phyloP scores from a whole-genome alignment of 345 rosid species.

The Hibiscus syriacus region DNA sequence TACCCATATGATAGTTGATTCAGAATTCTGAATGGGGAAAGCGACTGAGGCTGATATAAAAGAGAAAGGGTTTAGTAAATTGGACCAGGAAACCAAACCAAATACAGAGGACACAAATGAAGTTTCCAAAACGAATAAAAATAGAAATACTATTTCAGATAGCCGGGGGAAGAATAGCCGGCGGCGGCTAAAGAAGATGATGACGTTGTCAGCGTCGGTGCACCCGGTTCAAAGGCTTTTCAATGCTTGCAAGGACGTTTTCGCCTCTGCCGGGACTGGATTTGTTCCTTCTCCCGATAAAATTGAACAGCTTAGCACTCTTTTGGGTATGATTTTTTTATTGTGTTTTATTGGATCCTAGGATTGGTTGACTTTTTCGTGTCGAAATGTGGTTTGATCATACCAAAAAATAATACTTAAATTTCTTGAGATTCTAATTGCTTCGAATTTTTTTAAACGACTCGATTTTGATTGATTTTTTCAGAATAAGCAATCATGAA shows the following conservation, averaged over 20 bases:
- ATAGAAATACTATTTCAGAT: conserved; percentile 8
- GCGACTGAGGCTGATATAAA: conserved; percentile 26
- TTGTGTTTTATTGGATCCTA: neutral
- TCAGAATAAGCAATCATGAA: neutral
- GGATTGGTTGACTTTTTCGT: neutral
- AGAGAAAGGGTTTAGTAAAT: conserved; percentile 30
- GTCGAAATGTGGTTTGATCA: neutral
- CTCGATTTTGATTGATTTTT: neutral
- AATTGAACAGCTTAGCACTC: conserved; percentile 44
- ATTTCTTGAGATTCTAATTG: neutral
- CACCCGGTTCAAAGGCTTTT: conserved; percentile 54
- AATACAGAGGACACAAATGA: conserved; percentile 12
- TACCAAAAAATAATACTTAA: neutral
- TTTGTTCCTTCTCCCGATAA: conserved; percentile 54
- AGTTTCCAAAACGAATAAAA: conserved; percentile 4
- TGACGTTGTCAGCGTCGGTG: neutral
- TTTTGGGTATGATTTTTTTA: conserved; percentile 59
- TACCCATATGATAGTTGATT: conserved; percentile 3
- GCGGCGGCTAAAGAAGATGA: conserved; percentile 25
- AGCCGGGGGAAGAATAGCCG: conserved; percentile 30
- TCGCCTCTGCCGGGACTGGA: conserved; percentile 37
- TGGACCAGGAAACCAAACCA: conserved; percentile 22
- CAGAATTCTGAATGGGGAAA: conserved; percentile 42
- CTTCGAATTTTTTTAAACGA: too few species aligned
- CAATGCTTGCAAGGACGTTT: conserved; percentile 68